A percentile compares a stretch with the other conserved stretches of the same genome.
phyloP scores from a whole-genome alignment of 2,329 filamentous ascomycete genomes.

The Fusarium piperis region DNA sequence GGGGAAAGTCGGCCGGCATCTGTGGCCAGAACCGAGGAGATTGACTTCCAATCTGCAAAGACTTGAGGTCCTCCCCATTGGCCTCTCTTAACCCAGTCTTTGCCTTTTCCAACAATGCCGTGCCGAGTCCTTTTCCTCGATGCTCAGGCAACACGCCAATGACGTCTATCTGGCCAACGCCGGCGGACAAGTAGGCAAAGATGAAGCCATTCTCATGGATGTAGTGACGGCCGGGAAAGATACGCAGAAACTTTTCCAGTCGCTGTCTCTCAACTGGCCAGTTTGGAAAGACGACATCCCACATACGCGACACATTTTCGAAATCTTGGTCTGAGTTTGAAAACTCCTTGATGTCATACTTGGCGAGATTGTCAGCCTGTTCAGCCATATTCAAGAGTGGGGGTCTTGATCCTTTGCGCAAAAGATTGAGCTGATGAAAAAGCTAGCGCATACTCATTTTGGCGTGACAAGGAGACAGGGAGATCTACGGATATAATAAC shows the following conservation, averaged over 20 bases:
- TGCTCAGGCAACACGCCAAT: constrained; percentile 32
- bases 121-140: constrained; percentile 29
- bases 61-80: constrained; percentile 2
- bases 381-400: constrained; percentile 6
- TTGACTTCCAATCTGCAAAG: constrained; percentile 31
- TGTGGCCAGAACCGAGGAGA: constrained; percentile 37
- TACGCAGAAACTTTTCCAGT: constrained; percentile 12
- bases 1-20: constrained; percentile 9
- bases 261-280: constrained; percentile 29
- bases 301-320: constrained; percentile 27
- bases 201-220: constrained; percentile 33
- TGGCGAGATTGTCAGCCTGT: not conserved
- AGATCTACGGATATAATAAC: not conserved
- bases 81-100: not conserved
- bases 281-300: constrained; percentile 33
- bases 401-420: not conserved
- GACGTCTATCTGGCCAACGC: constrained; percentile 24
- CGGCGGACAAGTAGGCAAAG: constrained; percentile 13
- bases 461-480: not conserved
- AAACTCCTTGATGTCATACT: constrained; percentile 18
- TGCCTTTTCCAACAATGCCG: constrained; percentile 20
- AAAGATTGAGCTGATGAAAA: not conserved
- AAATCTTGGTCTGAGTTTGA: constrained; percentile 25
- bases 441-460: not conserved
- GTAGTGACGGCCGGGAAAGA: constrained; percentile 10